These are phyloP conservation scores for Spergularia bocconei DNA, from an alignment of 148 eudicot species.

Conservation along the genomic window DNA sequence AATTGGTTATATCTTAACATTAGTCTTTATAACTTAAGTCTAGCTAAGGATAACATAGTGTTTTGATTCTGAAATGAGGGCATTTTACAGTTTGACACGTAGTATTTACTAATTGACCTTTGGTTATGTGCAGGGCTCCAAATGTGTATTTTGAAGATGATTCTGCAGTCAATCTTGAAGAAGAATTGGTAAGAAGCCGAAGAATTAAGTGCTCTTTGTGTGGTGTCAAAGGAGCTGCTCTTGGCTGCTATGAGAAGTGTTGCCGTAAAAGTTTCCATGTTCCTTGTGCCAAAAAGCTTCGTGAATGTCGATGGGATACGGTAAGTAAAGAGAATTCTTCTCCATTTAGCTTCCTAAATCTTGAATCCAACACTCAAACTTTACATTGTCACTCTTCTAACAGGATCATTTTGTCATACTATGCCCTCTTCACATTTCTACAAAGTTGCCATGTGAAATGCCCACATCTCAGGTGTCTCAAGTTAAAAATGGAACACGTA, in stretches of 20 bases:
- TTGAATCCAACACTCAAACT: background rate
- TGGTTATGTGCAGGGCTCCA: slow-evolving; percentile 67
- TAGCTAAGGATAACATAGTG: background rate
- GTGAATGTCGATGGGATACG: slow-evolving; percentile 84
- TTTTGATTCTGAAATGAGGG: background rate
- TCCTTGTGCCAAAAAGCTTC: slow-evolving; percentile 74
- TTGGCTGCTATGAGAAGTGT: slow-evolving; percentile 86
- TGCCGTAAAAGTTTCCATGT: slow-evolving; percentile 93
- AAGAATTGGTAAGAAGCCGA: slow-evolving; percentile 65
- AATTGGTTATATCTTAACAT: no score
- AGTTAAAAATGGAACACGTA: slow-evolving; percentile 36
- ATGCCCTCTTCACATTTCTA: slow-evolving; percentile 78
- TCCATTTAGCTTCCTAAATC: background rate
- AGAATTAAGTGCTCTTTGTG: slow-evolving; percentile 88
- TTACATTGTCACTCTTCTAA: slow-evolving; percentile 11
- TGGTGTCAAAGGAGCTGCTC: slow-evolving; percentile 88
- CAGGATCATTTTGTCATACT: slow-evolving; percentile 94
- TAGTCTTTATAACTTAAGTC: background rate
- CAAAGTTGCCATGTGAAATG: slow-evolving; percentile 66
- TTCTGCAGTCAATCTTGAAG: slow-evolving; percentile 60
- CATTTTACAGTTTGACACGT: background rate
- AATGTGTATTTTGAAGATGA: slow-evolving; percentile 76
- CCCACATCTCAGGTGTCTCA: slow-evolving; percentile 34
- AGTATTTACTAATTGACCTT: background rate
- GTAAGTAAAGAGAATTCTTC: slow-evolving; percentile 35